These are phyloP conservation scores for Skeletonema marinoi DNA, from an alignment of 108 stramenopile genomes.

Conservation along the genomic window DNA sequence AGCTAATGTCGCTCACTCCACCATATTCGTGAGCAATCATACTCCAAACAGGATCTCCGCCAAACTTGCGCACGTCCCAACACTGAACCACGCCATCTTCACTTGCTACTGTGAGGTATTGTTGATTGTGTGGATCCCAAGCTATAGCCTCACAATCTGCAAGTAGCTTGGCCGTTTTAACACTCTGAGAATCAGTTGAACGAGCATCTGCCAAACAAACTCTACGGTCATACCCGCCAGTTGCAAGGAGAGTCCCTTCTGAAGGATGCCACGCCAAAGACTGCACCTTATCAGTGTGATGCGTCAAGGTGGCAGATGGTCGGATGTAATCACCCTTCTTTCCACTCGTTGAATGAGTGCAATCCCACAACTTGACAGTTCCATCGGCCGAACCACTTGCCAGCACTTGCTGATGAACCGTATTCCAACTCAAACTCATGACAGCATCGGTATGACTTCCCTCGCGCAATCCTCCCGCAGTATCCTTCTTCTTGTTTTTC, in stretches of 20 bases:
- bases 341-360: slow-evolving; percentile 62
- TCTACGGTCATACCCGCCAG: slow-evolving; percentile 90
- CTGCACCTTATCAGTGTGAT: slow-evolving; percentile 97
- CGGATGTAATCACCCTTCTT: slow-evolving; percentile 46
- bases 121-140: slow-evolving; percentile 89
- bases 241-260: slow-evolving; percentile 91
- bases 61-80: slow-evolving; percentile 95
- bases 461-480: slow-evolving; percentile 48
- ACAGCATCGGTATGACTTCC: slow-evolving; percentile 98
- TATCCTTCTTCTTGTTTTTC: slow-evolving; percentile 57
- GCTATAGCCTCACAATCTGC: slow-evolving; percentile 85
- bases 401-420: slow-evolving; percentile 91
- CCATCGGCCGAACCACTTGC: slow-evolving; percentile 97
- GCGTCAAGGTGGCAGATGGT: slow-evolving; percentile 82
- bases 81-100: slow-evolving; percentile 91
- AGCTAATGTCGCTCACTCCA: slow-evolving; percentile 85
- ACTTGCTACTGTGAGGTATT: slow-evolving; percentile 81
- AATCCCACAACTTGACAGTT: slow-evolving; percentile 97
- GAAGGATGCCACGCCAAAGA: slow-evolving; percentile 92
- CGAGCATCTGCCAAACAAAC: slow-evolving; percentile 89
- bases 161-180: slow-evolving; percentile 69
- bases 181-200: slow-evolving; percentile 26
- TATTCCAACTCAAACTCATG: slow-evolving; percentile 97
- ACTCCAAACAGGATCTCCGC: slow-evolving; percentile 77
- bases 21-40: slow-evolving; percentile 89